Conservation (phyloP, 805 yeast genomes). For the Nakazawaea wyomingensis region DNA sequence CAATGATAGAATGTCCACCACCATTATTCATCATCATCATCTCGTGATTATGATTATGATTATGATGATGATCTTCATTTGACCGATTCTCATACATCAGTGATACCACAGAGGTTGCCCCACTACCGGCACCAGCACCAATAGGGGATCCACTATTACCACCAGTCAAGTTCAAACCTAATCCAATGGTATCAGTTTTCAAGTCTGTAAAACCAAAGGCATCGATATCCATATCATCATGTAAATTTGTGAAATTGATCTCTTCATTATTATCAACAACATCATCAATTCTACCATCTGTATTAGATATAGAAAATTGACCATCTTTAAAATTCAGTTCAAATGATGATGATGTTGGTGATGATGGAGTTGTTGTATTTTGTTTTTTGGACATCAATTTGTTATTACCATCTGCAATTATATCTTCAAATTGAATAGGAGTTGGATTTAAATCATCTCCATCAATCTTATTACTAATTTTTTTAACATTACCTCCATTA, state of each 20-base stretch:
- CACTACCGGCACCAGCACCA: not conserved
- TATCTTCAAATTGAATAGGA: constrained; percentile 20
- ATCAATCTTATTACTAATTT: constrained; percentile 23
- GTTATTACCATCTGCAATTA: constrained; percentile 7
- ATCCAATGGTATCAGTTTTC: constrained; percentile 3
- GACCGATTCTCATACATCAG: not conserved
- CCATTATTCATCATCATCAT: not conserved
- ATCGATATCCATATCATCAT: constrained; percentile 11
- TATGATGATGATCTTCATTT: not conserved
- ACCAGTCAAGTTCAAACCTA: not conserved
- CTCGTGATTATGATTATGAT: not conserved
- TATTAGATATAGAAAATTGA: not conserved
- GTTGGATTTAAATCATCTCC: constrained; percentile 50
- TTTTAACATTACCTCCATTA: not conserved
- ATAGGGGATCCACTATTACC: no score
- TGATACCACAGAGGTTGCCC: not conserved
- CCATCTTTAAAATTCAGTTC: not conserved
- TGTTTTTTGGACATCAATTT: no score
- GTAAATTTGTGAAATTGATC: not conserved
- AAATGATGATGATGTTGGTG: constrained; percentile 2
- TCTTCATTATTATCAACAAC: not conserved
- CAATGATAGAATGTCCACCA: no score
- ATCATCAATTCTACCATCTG: no score
- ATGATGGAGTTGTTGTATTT: no score
- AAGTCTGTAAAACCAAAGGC: constrained; percentile 5